Evolutionary conservation across 441 rosid genomes (phyloP).

Genomic region (Erysimum cheiri): DNA sequence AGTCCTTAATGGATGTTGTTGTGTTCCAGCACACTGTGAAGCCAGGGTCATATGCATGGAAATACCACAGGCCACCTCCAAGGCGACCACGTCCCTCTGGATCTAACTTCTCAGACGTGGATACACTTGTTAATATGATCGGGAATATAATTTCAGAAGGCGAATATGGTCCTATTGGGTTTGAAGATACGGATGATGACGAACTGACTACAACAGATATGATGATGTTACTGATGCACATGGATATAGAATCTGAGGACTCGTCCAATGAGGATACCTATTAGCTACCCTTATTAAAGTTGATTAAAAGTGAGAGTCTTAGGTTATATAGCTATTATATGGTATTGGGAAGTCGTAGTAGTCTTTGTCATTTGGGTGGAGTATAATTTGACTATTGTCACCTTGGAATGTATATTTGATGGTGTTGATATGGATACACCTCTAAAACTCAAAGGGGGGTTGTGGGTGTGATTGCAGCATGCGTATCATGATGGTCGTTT

Average conservation of each 20-base stretch:
- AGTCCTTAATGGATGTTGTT: slow-evolving; percentile 62
- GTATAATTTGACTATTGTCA: neutral
- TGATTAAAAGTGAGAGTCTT: slow-evolving; percentile 39
- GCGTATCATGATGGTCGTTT: slow-evolving; percentile 74
- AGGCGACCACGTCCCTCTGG: slow-evolving; percentile 50
- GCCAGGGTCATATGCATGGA: slow-evolving; percentile 86
- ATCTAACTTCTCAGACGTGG: slow-evolving; percentile 51
- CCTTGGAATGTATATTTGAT: slow-evolving; percentile 31
- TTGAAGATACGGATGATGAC: slow-evolving; percentile 54
- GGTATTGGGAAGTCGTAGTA: slow-evolving; percentile 27
- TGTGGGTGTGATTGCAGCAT: slow-evolving; percentile 65
- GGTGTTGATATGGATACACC: slow-evolving; percentile 33
- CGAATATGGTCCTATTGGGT: slow-evolving; percentile 54
- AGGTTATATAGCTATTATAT: slow-evolving; percentile 31
- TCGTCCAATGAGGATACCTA: slow-evolving; percentile 55
- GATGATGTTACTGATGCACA: slow-evolving; percentile 55
- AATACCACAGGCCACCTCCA: slow-evolving; percentile 72
- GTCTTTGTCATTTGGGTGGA: slow-evolving; percentile 20
- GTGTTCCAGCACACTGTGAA: slow-evolving; percentile 80
- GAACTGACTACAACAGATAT: slow-evolving; percentile 55
- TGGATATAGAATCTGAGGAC: slow-evolving; percentile 55
- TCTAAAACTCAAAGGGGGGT: slow-evolving; percentile 28
- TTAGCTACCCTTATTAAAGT: slow-evolving; percentile 24
- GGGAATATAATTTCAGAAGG: slow-evolving; percentile 58
- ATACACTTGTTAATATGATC: slow-evolving; percentile 53